Base-by-base conservation (phyloP, 768 basidiomycete species). In the Pisolithus albus region DNA sequence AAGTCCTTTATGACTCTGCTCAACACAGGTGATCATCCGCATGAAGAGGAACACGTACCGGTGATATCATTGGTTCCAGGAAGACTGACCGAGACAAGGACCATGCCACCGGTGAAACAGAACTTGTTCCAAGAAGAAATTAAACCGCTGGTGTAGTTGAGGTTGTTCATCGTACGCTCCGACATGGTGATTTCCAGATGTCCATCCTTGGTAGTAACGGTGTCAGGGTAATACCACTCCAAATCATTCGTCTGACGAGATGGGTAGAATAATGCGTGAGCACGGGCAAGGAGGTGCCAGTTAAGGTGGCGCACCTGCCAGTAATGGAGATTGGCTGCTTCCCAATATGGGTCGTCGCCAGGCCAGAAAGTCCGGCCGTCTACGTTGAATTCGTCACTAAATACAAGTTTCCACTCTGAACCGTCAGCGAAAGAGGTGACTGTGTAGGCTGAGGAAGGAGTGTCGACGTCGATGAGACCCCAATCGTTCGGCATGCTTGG, bases 321-420 rank as follows among this genome's bases (percentile, higher is more conserved):
- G 59, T 89, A 91, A 63, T 91, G 84, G 44, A 91, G 74, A 68
- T 90, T 77, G 2, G 75, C 83, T 38, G 88, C 89, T 65, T 91
- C 88, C 89, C 89, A 91, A 64, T 85, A 92, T 7, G 91, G 86
- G 66, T 94, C 92, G 64, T 93, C 89, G 19, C 79, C 77, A n/a
- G 64, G 51, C 89, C 90, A 46, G 65, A 93, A 93, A 0, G 85
- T 79, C 36, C 92, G 80, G 15, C 86, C 84, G 5, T 86, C 82
- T 7, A 70, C 72, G 52, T 94, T 83, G 69, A 94, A 94, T 66
- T 94, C 92, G 66, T 94, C 92, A 38, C 87, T 89, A 66, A 91
- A 93, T 4, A 92, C 82, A 11, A 95, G 76, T 51, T 83, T 80
- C 66, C 57, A 76, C 47, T 76, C 67, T 9, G 72, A 70, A 21